phyloP scores from a whole-genome alignment of 1,284 basidiomycete genomes.

The Ustilago curta region DNA sequence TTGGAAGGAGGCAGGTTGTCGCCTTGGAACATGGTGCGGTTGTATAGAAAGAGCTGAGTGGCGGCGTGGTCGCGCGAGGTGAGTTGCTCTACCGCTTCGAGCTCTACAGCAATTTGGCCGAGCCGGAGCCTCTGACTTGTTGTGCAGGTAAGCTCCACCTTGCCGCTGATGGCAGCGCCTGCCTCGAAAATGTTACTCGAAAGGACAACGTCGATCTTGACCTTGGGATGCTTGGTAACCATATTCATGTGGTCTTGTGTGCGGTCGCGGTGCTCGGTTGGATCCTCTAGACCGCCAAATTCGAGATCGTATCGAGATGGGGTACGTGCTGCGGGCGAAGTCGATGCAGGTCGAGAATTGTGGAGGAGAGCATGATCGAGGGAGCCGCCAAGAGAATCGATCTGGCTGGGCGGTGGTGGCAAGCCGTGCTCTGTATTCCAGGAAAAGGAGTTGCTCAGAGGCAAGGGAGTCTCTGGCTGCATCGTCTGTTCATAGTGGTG shows the following conservation, averaged over 20 bases:
- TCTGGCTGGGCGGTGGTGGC: conserved; percentile 55
- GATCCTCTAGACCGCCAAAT: conserved; percentile 39
- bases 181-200: conserved; percentile 56
- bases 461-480: conserved; percentile 18
- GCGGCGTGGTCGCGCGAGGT: conserved; percentile 63
- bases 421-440: conserved; percentile 56
- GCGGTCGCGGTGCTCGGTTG: conserved; percentile 32
- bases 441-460: conserved; percentile 42
- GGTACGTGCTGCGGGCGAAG: conserved; percentile 21
- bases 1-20: conserved; percentile 63
- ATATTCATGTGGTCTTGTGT: conserved; percentile 57
- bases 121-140: conserved; percentile 59
- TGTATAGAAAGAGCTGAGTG: conserved; percentile 63
- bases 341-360: conserved; percentile 17
- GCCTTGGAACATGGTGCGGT: conserved; percentile 63
- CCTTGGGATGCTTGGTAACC: conserved; percentile 63
- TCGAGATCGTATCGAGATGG: conserved; percentile 48
- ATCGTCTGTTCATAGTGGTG: conserved; percentile 11
- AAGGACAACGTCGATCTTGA: conserved; percentile 58
- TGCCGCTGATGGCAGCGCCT: conserved; percentile 55
- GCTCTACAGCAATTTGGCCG: conserved; percentile 63
- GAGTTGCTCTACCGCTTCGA: conserved; percentile 60
- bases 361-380: conserved; percentile 36
- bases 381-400: conserved; percentile 37
- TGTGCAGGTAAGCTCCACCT: conserved; percentile 61